phyloP scores from a whole-genome alignment of 805 yeast genomes.

The Yamadazyma sp. region DNA sequence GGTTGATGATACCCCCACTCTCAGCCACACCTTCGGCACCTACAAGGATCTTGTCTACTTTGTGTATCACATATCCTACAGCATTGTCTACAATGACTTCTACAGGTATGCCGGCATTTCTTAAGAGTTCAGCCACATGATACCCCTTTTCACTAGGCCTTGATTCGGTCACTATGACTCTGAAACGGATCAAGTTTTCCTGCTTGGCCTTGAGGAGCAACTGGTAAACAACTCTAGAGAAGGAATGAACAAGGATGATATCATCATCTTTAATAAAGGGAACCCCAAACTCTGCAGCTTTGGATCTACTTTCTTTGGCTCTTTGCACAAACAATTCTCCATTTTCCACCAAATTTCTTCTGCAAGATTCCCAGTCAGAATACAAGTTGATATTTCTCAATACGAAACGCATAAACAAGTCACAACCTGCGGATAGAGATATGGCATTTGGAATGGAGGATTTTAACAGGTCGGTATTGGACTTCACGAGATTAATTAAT shows the following conservation, averaged over 20 bases:
- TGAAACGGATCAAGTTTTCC: conserved; percentile 72
- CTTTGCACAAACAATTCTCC: conserved; percentile 90
- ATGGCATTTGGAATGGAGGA: conserved; percentile 84
- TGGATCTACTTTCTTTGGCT: conserved; percentile 85
- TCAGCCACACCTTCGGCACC: conserved; percentile 99
- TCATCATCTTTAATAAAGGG: conserved; percentile 94
- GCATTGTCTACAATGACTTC: conserved; percentile 88
- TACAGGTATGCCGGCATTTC: conserved; percentile 78
- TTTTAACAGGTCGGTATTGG: conserved; percentile 74
- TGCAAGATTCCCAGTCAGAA: conserved; percentile 94
- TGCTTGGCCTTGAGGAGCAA: conserved; percentile 73
- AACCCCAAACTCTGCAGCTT: conserved; percentile 83
- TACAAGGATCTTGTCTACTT: conserved; percentile 88
- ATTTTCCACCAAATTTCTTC: conserved; percentile 83
- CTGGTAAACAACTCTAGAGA: conserved; percentile 84
- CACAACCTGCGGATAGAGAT: conserved; percentile 96
- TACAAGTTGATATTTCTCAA: conserved; percentile 82
- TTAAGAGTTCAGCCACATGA: conserved; percentile 65
- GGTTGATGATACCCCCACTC: conserved; percentile 96
- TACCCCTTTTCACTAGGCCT: conserved; percentile 79
- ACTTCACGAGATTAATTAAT: conserved; percentile 74
- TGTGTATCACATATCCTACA: conserved; percentile 88
- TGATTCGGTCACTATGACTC: conserved; percentile 91
- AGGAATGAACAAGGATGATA: conserved; percentile 84
- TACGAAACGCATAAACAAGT: conserved; percentile 90